Evolutionary conservation across 2,329 filamentous ascomycete species (phyloP).

Genomic region (Trichoderma harzianum): DNA sequence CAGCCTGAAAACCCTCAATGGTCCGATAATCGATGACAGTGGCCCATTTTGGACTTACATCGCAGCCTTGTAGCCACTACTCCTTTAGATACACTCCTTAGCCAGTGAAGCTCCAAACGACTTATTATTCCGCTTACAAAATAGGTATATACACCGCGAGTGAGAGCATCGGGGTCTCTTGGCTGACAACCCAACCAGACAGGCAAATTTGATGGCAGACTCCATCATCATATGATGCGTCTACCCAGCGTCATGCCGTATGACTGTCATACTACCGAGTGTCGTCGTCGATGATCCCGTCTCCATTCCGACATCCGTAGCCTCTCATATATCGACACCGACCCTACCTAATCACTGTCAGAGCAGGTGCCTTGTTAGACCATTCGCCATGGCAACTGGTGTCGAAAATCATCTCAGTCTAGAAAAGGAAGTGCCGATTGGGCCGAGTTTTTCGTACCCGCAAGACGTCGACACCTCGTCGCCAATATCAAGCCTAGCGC

Average conservation of each 20-base stretch:
- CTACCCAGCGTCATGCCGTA: conserved; percentile 26
- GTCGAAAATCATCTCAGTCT: conserved; percentile 24
- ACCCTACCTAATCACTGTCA: background rate
- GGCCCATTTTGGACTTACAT: background rate
- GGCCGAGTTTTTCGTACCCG: conserved; percentile 23
- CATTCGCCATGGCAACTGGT: conserved; percentile 27
- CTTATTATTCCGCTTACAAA: conserved; percentile 9
- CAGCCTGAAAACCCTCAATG: conserved; percentile 7
- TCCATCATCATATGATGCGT: conserved; percentile 19
- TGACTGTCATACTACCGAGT: conserved; percentile 25
- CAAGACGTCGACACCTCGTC: conserved; percentile 26
- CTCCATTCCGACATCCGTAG: conserved; percentile 16
- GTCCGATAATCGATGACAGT: conserved; percentile 6
- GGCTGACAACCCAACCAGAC: conserved; percentile 13
- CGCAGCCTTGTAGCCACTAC: conserved; percentile 8
- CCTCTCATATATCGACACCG: conserved; percentile 12
- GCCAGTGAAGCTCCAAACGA: conserved; percentile 20
- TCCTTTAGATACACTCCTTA: conserved; percentile 14
- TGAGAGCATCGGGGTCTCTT: conserved; percentile 1
- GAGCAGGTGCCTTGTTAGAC: conserved; percentile 20
- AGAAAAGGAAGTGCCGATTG: conserved; percentile 24
- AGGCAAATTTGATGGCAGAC: conserved; percentile 5
- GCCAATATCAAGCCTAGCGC: conserved; percentile 25
- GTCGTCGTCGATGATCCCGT: conserved; percentile 23
- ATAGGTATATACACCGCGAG: conserved; percentile 11